Conservation (phyloP, 192 early-diverging fungal genomes). For the Podila minutissima region DNA sequence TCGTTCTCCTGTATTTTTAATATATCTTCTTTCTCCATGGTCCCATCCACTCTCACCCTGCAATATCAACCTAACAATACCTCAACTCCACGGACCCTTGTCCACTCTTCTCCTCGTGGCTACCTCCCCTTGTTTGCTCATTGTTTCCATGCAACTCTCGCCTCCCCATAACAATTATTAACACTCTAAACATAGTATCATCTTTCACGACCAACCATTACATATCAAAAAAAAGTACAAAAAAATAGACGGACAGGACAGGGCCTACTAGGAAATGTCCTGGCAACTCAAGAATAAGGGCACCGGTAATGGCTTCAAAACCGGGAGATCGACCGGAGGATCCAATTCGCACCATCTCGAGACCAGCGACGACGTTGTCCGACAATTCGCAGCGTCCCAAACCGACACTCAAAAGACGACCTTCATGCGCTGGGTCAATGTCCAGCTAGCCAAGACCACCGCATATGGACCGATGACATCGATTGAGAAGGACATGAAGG, state of each 20-base stretch:
- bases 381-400: slow-evolving; percentile 58
- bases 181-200: neutral
- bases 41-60: neutral
- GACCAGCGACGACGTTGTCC: slow-evolving; percentile 51
- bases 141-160: neutral
- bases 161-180: neutral
- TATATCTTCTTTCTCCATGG: neutral
- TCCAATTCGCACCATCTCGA: slow-evolving; percentile 22
- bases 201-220: neutral
- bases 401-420: slow-evolving; percentile 60
- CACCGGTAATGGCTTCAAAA: neutral
- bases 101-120: neutral
- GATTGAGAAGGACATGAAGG: slow-evolving; percentile 68
- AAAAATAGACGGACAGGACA: neutral
- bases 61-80: neutral
- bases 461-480: slow-evolving; percentile 55
- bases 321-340: neutral
- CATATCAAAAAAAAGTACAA: neutral
- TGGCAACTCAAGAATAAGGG: slow-evolving; percentile 54
- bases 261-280: slow-evolving; percentile 16
- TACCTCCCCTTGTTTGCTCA: slow-evolving; percentile 3
- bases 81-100: neutral
- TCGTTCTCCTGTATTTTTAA: too few relatives aligned
- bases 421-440: slow-evolving; percentile 70
- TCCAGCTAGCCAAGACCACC: slow-evolving; percentile 55